Evolutionary conservation across 805 yeast genomes (phyloP).

Genomic region (Wickerhamiella allomyrinae): DNA sequence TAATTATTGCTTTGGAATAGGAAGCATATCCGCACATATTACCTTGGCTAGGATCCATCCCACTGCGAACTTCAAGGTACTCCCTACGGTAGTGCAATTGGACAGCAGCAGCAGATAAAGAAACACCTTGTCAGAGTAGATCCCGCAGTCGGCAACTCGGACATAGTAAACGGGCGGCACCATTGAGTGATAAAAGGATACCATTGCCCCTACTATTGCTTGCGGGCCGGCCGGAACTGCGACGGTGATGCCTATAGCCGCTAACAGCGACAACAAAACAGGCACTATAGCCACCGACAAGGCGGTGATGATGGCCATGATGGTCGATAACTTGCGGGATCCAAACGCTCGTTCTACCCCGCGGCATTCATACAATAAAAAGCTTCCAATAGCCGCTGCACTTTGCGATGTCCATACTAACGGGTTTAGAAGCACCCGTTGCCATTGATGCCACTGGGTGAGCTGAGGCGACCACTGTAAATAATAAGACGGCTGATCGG

Average conservation of each 20-base stretch:
- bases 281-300: not conserved
- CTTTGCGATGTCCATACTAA: conserved; percentile 6
- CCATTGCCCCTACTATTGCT: not conserved
- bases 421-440: conserved; percentile 4
- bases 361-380: conserved; percentile 6
- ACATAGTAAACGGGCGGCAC: not conserved
- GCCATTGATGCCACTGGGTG: conserved; percentile 7
- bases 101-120: not conserved
- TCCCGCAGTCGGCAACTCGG: not conserved
- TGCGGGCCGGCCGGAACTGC: not conserved
- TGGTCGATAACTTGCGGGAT: not conserved
- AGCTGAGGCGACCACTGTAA: conserved; percentile 5
- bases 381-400: conserved; percentile 3
- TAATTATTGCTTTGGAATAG: too few species aligned
- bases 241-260: not conserved
- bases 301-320: not conserved
- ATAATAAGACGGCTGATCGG: conserved; percentile 2
- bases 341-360: conserved; percentile 8
- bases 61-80: not conserved
- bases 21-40: not conserved
- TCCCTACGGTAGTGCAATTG: not conserved
- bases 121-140: not conserved
- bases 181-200: not conserved
- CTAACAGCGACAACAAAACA: not conserved
- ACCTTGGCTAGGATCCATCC: conserved; percentile 1